A percentile compares a stretch with the other conserved stretches of the same genome.
Evolutionary conservation across 805 yeast genomes (phyloP).

Genomic region (Candida maesae): DNA sequence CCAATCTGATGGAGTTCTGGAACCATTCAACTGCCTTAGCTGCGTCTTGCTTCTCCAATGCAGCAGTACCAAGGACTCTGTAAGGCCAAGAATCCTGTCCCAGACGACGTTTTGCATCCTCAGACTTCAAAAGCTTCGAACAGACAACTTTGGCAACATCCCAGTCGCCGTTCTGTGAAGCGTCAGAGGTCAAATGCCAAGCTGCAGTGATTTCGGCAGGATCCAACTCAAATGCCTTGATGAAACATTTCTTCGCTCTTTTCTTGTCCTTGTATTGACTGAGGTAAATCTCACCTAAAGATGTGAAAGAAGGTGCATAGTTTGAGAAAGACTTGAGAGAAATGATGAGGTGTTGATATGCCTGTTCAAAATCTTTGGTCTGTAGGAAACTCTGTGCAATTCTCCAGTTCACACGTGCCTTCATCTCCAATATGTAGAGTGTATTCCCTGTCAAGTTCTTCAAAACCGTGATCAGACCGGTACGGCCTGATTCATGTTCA

Average conservation of each 20-base stretch:
- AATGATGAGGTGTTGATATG: constrained; percentile 55
- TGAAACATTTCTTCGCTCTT: constrained; percentile 81
- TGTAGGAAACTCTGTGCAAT: constrained; percentile 60
- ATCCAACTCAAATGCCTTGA: constrained; percentile 86
- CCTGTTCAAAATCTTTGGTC: constrained; percentile 34
- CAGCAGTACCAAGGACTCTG: constrained; percentile 76
- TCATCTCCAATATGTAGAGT: constrained; percentile 46
- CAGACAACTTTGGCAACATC: constrained; percentile 74
- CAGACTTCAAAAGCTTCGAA: constrained; percentile 59
- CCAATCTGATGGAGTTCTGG: constrained; percentile 75
- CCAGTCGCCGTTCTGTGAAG: constrained; percentile 74
- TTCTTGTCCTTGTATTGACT: constrained; percentile 51
- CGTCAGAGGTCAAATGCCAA: constrained; percentile 61
- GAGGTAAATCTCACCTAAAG: constrained; percentile 72
- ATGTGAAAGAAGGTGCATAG: constrained; percentile 76
- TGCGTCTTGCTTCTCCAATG: constrained; percentile 66
- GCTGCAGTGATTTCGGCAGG: constrained; percentile 75
- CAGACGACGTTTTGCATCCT: constrained; percentile 49
- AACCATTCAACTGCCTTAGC: constrained; percentile 83
- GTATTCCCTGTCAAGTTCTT: constrained; percentile 45
- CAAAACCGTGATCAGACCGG: constrained; percentile 37
- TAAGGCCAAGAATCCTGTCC: constrained; percentile 74
- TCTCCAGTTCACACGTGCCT: constrained; percentile 68
- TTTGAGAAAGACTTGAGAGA: constrained; percentile 62
- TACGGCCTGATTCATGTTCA: constrained; percentile 48